Conservation (phyloP, 2,329 filamentous ascomycete species). For the Apiospora saccharicola region DNA sequence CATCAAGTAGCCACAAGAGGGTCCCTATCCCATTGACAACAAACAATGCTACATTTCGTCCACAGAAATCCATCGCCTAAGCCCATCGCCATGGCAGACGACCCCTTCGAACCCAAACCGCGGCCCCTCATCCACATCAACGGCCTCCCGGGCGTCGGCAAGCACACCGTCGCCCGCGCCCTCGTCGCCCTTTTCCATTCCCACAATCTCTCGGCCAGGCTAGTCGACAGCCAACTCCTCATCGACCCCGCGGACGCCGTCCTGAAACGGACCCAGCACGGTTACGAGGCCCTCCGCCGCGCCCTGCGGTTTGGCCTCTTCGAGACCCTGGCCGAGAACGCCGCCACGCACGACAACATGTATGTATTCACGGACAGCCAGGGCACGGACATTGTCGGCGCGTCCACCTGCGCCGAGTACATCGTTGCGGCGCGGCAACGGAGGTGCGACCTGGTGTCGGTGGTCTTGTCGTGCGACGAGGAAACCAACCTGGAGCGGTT, state of each 20-base stretch:
- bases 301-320: slow-evolving; percentile 26
- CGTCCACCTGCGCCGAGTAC: slow-evolving; percentile 25
- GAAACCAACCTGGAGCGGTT: background rate
- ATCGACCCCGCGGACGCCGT: slow-evolving; percentile 27
- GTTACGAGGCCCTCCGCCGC: slow-evolving; percentile 26
- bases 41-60: too few species aligned
- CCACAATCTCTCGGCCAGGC: background rate
- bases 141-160: slow-evolving; percentile 28
- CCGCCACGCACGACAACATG: slow-evolving; percentile 3
- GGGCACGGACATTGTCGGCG: slow-evolving; percentile 22
- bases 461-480: slow-evolving; percentile 1
- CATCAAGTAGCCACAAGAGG: background rate
- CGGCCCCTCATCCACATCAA: slow-evolving; percentile 23
- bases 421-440: background rate
- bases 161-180: slow-evolving; percentile 27
- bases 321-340: background rate
- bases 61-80: background rate
- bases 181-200: background rate
- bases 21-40: too few species aligned
- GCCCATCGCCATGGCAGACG: background rate
- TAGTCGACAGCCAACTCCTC: slow-evolving; percentile 29
- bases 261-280: slow-evolving; percentile 22
- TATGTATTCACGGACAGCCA: slow-evolving; percentile 31
- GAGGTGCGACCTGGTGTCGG: background rate
- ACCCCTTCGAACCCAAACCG: background rate